These are phyloP conservation scores for Gentiana straminea DNA, from an alignment of 257 asterid genomes.

Conservation along the genomic window DNA sequence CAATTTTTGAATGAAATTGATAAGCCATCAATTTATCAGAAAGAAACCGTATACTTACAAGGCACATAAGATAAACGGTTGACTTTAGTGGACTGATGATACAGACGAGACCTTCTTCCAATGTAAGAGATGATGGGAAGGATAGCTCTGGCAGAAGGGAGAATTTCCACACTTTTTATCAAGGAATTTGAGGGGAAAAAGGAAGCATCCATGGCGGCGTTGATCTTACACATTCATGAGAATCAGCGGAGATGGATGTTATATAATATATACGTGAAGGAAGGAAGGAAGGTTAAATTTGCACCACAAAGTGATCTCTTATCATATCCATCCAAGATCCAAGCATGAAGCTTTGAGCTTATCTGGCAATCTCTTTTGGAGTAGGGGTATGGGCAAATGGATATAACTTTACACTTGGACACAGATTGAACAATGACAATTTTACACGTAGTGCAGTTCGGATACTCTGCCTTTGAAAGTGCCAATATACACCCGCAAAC, in stretches of 20 bases:
- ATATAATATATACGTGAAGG: conserved; percentile 8
- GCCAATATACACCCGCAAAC: too few relatives aligned
- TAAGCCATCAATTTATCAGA: not conserved
- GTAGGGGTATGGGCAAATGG: conserved; percentile 20
- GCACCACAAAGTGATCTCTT: conserved; percentile 30
- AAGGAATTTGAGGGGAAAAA: conserved; percentile 50
- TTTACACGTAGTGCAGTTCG: not conserved
- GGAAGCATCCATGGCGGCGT: conserved; percentile 32
- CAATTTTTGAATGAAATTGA: not conserved
- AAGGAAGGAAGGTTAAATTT: conserved; percentile 22
- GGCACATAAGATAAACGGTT: conserved; percentile 32
- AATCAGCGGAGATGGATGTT: not conserved
- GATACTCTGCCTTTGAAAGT: not conserved
- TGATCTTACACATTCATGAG: not conserved
- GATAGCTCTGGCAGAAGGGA: conserved; percentile 25
- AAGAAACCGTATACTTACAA: conserved; percentile 26
- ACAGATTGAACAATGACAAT: not conserved
- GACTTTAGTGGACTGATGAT: conserved; percentile 18
- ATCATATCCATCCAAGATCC: conserved; percentile 27
- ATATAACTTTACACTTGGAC: conserved; percentile 23
- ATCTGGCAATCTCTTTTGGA: conserved; percentile 7
- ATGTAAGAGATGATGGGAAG: conserved; percentile 16
- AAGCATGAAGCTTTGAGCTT: conserved; percentile 11
- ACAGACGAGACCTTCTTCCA: conserved; percentile 14
- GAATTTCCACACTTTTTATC: conserved; percentile 25